Percentiles rank a stretch among this genome's conserved stretches.
These are phyloP conservation scores for Wickerhamiella alocasiicola DNA, from an alignment of 805 yeast species.

Conservation along the genomic window DNA sequence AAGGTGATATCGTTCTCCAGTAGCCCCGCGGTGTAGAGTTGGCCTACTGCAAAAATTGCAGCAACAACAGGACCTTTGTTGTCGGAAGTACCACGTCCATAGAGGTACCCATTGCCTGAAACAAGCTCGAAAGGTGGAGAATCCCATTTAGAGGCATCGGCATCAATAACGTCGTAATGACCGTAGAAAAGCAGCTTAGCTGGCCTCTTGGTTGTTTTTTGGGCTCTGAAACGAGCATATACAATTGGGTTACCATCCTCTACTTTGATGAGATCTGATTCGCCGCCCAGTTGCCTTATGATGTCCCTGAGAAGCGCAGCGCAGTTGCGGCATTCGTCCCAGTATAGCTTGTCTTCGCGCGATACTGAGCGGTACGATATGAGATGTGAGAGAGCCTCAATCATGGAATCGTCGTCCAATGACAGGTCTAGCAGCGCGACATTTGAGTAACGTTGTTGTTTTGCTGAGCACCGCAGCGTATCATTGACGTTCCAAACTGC, in stretches of 20 bases:
- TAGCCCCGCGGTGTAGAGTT: conserved; percentile 38
- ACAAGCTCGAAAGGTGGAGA: conserved; percentile 68
- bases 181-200: conserved; percentile 75
- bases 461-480: conserved; percentile 4
- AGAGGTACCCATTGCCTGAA: conserved; percentile 70
- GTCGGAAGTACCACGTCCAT: conserved; percentile 88
- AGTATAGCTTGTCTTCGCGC: conserved; percentile 48
- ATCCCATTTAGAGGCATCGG: conserved; percentile 53
- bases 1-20: conserved; percentile 67
- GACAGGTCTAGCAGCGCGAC: background rate
- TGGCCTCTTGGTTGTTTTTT: conserved; percentile 19
- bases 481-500: conserved; percentile 53
- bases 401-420: conserved; percentile 32
- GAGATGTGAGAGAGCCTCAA: conserved; percentile 46
- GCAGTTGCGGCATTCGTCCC: conserved; percentile 76
- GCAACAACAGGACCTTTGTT: conserved; percentile 91
- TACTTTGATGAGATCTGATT: conserved; percentile 57
- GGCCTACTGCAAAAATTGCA: conserved; percentile 76
- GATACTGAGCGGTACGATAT: conserved; percentile 70
- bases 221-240: conserved; percentile 49
- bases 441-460: conserved; percentile 9
- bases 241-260: conserved; percentile 77
- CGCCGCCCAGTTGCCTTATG: conserved; percentile 51
- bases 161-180: conserved; percentile 89
- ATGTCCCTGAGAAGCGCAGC: conserved; percentile 60